These are phyloP conservation scores for Dictyostelium capitatum DNA, from an alignment of 78 protist genomes.

Conservation along the genomic window DNA sequence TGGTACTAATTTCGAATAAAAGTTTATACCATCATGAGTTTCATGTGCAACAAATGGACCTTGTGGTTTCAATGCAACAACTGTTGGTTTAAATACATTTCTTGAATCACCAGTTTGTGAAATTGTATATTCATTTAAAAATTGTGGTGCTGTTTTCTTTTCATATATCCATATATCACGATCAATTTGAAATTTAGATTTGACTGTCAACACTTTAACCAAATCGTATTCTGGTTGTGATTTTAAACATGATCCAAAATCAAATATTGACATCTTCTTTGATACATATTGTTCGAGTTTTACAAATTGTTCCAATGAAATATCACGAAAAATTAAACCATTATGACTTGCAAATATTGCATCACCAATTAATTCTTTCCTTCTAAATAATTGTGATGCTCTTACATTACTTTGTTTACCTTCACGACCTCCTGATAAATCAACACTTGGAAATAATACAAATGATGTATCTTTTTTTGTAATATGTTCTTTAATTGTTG, in stretches of 20 bases:
- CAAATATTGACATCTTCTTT: not conserved
- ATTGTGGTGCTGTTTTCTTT: not conserved
- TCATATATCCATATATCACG: not conserved
- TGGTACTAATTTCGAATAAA: not conserved
- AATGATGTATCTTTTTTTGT: not conserved
- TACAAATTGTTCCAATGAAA: not conserved
- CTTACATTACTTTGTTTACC: not conserved
- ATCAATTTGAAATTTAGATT: slow-evolving; percentile 8
- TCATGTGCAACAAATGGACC: not conserved
- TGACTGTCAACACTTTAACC: not conserved
- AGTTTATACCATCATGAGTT: not conserved
- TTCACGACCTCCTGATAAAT: not conserved
- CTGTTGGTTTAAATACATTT: not conserved
- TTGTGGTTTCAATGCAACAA: not conserved
- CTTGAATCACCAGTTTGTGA: not conserved
- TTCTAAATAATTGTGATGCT: slow-evolving; percentile 9
- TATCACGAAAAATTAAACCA: not conserved
- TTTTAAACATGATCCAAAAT: not conserved
- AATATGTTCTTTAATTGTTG: not conserved
- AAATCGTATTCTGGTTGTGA: not conserved
- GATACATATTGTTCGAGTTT: not conserved
- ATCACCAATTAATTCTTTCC: not conserved
- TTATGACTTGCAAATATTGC: not conserved
- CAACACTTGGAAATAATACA: not conserved
- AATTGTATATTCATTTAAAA: not conserved